Percentiles rank a stretch among this genome's conserved stretches.
Conservation (phyloP, 495 filamentous ascomycete genomes). For the Penicillium cataractarum region DNA sequence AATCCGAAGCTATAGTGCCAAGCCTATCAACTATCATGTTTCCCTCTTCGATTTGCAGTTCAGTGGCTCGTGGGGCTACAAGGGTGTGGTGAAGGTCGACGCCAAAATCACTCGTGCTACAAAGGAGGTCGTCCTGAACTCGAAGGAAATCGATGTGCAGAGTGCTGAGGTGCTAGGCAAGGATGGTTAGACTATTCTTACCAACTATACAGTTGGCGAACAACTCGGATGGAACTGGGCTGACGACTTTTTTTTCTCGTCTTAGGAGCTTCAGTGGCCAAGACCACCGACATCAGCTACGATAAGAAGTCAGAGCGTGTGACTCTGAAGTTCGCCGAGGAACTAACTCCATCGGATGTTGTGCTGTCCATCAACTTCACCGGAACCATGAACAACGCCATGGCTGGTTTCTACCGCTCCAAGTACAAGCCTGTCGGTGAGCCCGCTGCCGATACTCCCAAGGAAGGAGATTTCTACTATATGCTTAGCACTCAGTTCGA, state of each 20-base stretch:
- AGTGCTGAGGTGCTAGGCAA: conserved; percentile 37
- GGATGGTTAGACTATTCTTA: conserved; percentile 32
- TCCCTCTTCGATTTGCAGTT: conserved; percentile 79
- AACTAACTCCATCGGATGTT: conserved; percentile 63
- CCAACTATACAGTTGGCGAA: neutral
- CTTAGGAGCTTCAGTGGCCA: conserved; percentile 45
- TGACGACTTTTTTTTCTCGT: conserved; percentile 13
- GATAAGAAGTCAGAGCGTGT: conserved; percentile 80
- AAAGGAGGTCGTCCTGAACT: conserved; percentile 76
- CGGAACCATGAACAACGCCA: conserved; percentile 88
- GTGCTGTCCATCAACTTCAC: conserved; percentile 74
- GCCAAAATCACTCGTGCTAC: conserved; percentile 63
- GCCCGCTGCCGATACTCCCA: conserved; percentile 70
- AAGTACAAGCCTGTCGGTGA: conserved; percentile 83
- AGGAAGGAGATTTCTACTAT: conserved; percentile 78
- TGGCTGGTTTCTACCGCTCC: conserved; percentile 95
- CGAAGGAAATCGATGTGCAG: conserved; percentile 49
- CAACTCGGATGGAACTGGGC: neutral
- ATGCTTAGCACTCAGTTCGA: conserved; percentile 99
- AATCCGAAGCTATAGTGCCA: conserved; percentile 55
- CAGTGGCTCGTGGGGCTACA: conserved; percentile 73
- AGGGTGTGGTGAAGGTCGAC: conserved; percentile 72
- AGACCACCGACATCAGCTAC: conserved; percentile 70
- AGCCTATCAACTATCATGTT: conserved; percentile 84
- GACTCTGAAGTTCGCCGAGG: conserved; percentile 69